These are phyloP conservation scores for Thielaviopsis punctulata DNA, from an alignment of 2,329 filamentous ascomycete genomes.

Conservation along the genomic window DNA sequence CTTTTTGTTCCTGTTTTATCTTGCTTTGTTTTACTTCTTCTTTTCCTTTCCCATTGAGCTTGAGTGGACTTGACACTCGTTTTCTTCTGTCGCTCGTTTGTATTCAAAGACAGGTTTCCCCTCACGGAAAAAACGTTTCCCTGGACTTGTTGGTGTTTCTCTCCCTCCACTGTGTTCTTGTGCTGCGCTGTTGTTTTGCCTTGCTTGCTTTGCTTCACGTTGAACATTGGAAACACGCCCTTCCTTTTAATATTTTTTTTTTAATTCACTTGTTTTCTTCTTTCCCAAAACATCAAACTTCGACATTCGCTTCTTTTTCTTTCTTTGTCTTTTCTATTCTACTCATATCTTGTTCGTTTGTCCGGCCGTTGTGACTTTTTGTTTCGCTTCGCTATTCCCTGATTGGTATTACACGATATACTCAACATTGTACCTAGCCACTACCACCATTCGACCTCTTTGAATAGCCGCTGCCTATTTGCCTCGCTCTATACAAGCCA, in stretches of 20 bases:
- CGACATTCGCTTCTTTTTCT: background rate
- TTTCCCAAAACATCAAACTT: background rate
- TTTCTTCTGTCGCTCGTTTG: background rate
- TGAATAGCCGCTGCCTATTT: no score
- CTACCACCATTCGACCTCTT: background rate
- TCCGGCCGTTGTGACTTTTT: background rate
- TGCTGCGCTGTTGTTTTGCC: background rate
- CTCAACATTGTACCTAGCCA: background rate
- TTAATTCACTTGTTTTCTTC: slow-evolving; percentile 1
- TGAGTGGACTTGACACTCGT: background rate
- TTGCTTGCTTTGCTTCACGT: background rate
- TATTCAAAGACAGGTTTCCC: background rate
- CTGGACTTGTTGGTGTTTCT: background rate
- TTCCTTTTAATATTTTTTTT: background rate
- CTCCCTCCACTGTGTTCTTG: background rate
- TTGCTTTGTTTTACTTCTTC: background rate
- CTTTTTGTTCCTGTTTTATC: background rate
- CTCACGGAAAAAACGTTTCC: background rate
- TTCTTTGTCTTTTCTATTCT: slow-evolving; percentile 3
- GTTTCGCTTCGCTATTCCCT: background rate
- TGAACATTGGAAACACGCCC: background rate
- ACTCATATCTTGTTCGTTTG: background rate
- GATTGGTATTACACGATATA: background rate
- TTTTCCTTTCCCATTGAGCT: background rate
- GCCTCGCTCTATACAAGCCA: no score